Base-by-base conservation (phyloP, 2,329 filamentous ascomycete species). In the Curvularia lunata region DNA sequence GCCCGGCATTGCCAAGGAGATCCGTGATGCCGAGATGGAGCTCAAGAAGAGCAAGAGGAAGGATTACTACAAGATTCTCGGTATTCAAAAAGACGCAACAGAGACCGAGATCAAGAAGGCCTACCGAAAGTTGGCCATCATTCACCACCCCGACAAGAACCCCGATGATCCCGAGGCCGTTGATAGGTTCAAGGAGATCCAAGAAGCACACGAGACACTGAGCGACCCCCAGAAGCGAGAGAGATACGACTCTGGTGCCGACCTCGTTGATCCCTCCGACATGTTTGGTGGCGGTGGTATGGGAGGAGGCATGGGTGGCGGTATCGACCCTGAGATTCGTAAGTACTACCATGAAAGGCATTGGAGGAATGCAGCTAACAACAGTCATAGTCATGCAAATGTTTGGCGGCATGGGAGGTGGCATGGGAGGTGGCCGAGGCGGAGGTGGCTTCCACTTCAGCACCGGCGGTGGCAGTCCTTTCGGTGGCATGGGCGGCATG, bases 11-110 rank as follows among this genome's bases (percentile, higher is more conserved):
- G 83, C 85, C 50, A 93, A 91, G 77, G 95, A 99, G 71, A 87
- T 98, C 43, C 89, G 91, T 56, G 91, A 89, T 70, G 95, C 94
- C 1, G 94, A 99, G 80, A 82, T 97, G 25, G 95, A 99, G 80
- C 82, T 98, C 63, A 99, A 99, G 88, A 98, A 98, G 88, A 91
- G 90, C 77, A 90, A 94, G 80, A 86, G 95, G 61, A 99, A 99
- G 80, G 95, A 99, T 74, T 98, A 97, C 81, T 99, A 99, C 83
- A 97, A 97, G 85, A 97, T 98, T 66, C 86, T 99, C 52, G 91
- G 89, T 5, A 81, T 99, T 8, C 83, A 90, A 56, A 98, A 97
- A 83, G 90, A 93, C 61, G 92, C 92, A 37, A 86, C 85, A 40
- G 92, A 96, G 21, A 83, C 83, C 56, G 87, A 95, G 53, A 95